Percentiles rank a stretch among this genome's conserved stretches.
These are phyloP conservation scores for Tylopilus sp. DNA, from an alignment of 768 basidiomycete genomes.

Conservation along the genomic window DNA sequence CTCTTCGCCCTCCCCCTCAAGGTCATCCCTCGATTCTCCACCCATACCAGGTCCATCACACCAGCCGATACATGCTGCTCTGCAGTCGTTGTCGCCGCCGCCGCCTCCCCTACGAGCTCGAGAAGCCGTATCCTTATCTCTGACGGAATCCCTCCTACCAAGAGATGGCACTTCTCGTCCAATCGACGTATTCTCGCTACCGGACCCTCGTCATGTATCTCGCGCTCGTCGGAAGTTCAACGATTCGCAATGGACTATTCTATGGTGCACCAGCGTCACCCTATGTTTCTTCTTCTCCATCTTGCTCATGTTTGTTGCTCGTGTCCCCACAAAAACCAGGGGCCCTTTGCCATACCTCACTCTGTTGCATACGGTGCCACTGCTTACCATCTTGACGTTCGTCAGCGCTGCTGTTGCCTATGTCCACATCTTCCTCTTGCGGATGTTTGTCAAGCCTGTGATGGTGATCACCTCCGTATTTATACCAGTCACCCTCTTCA, in stretches of 20 bases:
- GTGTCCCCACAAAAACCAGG: slow-evolving; percentile 34
- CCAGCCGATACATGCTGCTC: slow-evolving; percentile 25
- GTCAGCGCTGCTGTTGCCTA: slow-evolving; percentile 71
- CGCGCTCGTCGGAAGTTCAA: slow-evolving; percentile 68
- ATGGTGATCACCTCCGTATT: slow-evolving; percentile 75
- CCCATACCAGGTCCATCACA: slow-evolving; percentile 37
- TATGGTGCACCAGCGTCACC: slow-evolving; percentile 59
- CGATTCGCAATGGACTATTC: slow-evolving; percentile 66
- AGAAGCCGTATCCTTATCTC: slow-evolving; percentile 53
- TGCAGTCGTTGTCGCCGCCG: slow-evolving; percentile 36
- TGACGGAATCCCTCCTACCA: slow-evolving; percentile 79
- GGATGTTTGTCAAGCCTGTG: slow-evolving; percentile 80
- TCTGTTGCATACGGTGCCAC: slow-evolving; percentile 71
- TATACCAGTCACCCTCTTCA: slow-evolving; percentile 67
- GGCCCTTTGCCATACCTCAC: slow-evolving; percentile 58
- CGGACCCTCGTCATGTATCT: slow-evolving; percentile 69
- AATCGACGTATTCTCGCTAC: slow-evolving; percentile 70
- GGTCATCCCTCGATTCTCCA: slow-evolving; percentile 29
- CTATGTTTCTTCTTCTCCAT: slow-evolving; percentile 62
- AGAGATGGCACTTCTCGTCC: slow-evolving; percentile 64
- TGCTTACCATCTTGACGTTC: slow-evolving; percentile 69
- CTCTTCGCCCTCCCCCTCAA: slow-evolving; percentile 38
- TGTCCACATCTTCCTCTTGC: slow-evolving; percentile 68
- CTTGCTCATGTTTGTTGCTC: slow-evolving; percentile 60
- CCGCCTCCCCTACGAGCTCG: slow-evolving; percentile 41